Evolutionary conservation across 345 rosid species (phyloP).

Genomic region (Camelina sativa): DNA sequence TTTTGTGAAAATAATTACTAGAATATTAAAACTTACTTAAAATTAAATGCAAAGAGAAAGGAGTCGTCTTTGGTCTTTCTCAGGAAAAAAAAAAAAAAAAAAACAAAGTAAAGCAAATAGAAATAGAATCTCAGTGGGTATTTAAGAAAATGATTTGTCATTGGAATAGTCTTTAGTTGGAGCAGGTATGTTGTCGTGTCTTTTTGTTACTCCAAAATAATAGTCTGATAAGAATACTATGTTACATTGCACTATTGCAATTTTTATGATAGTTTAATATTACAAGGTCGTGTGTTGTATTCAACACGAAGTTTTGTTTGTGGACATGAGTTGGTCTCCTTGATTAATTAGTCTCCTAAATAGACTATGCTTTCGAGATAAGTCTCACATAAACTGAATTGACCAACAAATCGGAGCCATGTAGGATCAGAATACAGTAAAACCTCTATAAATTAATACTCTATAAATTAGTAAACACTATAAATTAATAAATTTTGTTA

Average conservation of each 20-base stretch:
- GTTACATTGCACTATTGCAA: background rate
- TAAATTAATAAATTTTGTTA: too few species aligned
- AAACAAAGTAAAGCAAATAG: constrained; percentile 22
- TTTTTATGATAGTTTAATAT: constrained; percentile 1
- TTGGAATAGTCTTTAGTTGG: constrained; percentile 43
- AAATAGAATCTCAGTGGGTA: constrained; percentile 43
- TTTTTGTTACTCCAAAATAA: background rate
- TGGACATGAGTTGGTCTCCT: constrained; percentile 13
- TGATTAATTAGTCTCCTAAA: constrained; percentile 21
- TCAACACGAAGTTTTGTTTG: constrained; percentile 17
- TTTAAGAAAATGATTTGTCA: constrained; percentile 23
- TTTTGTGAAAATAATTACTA: background rate
- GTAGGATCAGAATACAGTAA: background rate
- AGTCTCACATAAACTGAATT: background rate
- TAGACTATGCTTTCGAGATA: constrained; percentile 27
- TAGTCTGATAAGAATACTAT: constrained; percentile 31
- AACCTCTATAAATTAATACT: too few species aligned
- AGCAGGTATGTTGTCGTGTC: constrained; percentile 42
- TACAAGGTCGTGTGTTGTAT: constrained; percentile 23
- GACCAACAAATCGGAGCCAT: background rate
- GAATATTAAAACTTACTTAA: background rate
- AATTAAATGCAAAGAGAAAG: constrained; percentile 21
- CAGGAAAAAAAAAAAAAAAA: background rate
- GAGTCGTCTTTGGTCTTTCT: constrained; percentile 39
- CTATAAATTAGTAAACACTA: too few species aligned